Base-by-base conservation (phyloP, 1,284 basidiomycete species). In the Marasmius fiardii region DNA sequence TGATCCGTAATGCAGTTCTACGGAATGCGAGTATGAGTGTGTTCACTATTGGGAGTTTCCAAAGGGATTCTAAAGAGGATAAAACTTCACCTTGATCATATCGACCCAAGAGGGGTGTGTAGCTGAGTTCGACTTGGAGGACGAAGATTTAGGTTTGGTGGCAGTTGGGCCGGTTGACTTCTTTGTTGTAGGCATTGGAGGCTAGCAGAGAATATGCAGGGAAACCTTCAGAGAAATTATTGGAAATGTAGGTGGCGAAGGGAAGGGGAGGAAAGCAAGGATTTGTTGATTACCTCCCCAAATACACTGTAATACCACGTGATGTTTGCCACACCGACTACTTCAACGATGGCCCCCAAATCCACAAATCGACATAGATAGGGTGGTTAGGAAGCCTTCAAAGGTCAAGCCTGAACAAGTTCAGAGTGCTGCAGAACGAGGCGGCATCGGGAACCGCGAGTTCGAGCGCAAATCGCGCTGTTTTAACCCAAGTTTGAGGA, bases 1-100 rank as follows among this genome's bases (percentile, higher is more conserved):
- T 88, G 78, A 47, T 79, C 79, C 59, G 75, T 70, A 73, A 90
- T 84, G 67, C 83, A 85, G 74, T 88, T 85, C 78, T 80, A 63
- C 21, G 54, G 37, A 23, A 23, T 34, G 23, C 45, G 3, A 28
- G 21, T 4, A 49, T 14, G 26, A 33, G 24, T 18, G 10, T n/a
- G 14, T 28, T 52, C 31, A 39, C 44, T 28, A 55, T 49, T 48
- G 58, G 59, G 21, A 61, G 54, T 23, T 18, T 56, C 54, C 50
- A 57, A 55, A 37, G 35, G 53, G 50, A 23, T 37, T 35, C 41
- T 54, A 51, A 44, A 45, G 33, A 37, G 52, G 39, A 45, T n/a
- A 31, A 47, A 57, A 50, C 54, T 68, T 44, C 52, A 80, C 78
- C 75, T 77, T 81, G 67, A 81, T 81, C 79, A 81, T 81, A 63